These are phyloP conservation scores for Phellopilus nigrolimitatus DNA, from an alignment of 1,284 basidiomycete species.

Conservation along the genomic window DNA sequence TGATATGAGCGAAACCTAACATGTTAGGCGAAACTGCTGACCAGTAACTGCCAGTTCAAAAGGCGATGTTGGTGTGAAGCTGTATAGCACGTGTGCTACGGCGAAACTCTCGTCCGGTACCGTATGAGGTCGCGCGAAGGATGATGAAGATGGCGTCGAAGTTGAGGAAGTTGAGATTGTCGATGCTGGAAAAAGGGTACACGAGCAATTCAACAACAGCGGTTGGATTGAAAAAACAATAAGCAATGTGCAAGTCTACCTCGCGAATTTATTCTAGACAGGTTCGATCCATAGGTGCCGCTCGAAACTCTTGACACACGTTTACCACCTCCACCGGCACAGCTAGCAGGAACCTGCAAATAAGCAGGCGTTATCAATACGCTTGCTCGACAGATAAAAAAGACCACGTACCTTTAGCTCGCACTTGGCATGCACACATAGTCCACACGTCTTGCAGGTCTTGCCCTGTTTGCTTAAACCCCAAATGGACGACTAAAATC, in stretches of 20 bases:
- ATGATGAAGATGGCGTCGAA: constrained; percentile 25
- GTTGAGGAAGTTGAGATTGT: constrained; percentile 6
- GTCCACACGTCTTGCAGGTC: constrained; percentile 70
- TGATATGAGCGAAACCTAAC: constrained; percentile 15
- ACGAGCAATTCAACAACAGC: neutral
- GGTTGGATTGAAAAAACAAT: neutral
- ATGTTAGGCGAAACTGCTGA: constrained; percentile 29
- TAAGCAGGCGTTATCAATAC: constrained; percentile 18
- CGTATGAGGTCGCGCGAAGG: constrained; percentile 34
- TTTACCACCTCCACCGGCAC: constrained; percentile 34
- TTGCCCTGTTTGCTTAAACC: constrained; percentile 81
- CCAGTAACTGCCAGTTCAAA: constrained; percentile 69
- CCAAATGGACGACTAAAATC: constrained; percentile 69
- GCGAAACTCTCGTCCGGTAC: constrained; percentile 38
- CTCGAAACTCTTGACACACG: constrained; percentile 26
- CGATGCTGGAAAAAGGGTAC: constrained; percentile 16
- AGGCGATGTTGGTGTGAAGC: constrained; percentile 66
- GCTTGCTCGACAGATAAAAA: neutral
- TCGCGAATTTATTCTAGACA: constrained; percentile 30
- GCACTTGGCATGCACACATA: constrained; percentile 81
- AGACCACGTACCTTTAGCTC: constrained; percentile 64
- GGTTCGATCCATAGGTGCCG: constrained; percentile 24
- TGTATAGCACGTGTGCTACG: constrained; percentile 61
- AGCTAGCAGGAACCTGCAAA: constrained; percentile 70
- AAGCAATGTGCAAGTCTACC: constrained; percentile 19